Evolutionary conservation across 2,329 filamentous ascomycete species (phyloP), one percentile per base, ranked within the genome.

Genomic region (Aspergillus uvarum): DNA sequence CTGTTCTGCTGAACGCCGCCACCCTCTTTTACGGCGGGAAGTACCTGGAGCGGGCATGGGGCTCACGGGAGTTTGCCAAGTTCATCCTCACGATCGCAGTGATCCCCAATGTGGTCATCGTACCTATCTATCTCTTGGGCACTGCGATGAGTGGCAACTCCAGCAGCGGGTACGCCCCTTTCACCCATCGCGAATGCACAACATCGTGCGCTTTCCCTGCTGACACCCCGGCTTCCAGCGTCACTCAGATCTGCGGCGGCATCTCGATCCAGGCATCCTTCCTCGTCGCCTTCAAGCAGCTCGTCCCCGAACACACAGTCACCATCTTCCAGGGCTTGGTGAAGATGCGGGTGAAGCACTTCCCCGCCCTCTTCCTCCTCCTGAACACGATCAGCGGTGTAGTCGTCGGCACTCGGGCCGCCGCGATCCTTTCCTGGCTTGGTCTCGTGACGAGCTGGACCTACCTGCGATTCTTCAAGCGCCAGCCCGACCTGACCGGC

Each of bases 31-130:
- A 96, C 79, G 94, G 94, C 58, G 95, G 95, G 10, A 87, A 92
- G 69, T 99, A 99, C 76, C 85, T 99, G 22, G 95, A 99, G 83
- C 85, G 95, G 71, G 94, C 95, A 35, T 99, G 94, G 95, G 93
- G 92, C 32, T 94, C 91, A 26, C 86, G 85, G 59, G 94, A 98
- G 76, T 91, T 97, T 74, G 91, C 87, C 70, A 97, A 96, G 77
- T 97, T 97, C 75, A 81, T 97, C 51, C 80, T 90, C 16, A 83
- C 96, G 65, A 85, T 89, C 52, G 83, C 90, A 14, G 76, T 96
- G 70, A 82, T 96, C 58, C 92, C 95, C 35, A 98, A 97, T 76
- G 67, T 90, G 19, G 70, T 92, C 61, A 87, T 87, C 59, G 92
- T 95, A 72, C 79, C 87, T 29, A 80, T 90, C 64, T 89, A 95